Evolutionary conservation across 257 asterid genomes (phyloP).

Genomic region (Jasminum sambac): DNA sequence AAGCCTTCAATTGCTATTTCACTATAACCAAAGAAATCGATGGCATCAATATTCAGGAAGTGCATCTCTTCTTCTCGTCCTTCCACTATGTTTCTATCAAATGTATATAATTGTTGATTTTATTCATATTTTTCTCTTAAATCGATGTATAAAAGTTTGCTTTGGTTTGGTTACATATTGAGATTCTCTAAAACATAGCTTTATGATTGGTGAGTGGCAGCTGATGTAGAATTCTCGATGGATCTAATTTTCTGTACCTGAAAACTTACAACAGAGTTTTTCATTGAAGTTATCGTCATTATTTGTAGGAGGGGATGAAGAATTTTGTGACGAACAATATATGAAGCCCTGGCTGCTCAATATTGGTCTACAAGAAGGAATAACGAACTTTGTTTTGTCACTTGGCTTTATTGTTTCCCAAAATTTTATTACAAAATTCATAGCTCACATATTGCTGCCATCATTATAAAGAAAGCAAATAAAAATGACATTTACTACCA

Average conservation of each 20-base stretch:
- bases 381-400: constrained; percentile 30
- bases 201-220: neutral
- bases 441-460: neutral
- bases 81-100: too few species aligned
- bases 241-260: neutral
- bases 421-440: neutral
- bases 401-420: neutral
- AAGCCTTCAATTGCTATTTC: too few species aligned
- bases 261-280: constrained; percentile 6
- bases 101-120: too few species aligned
- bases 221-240: constrained; percentile 1
- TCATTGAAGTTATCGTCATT: constrained; percentile 4
- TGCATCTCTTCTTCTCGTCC: too few species aligned
- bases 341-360: constrained; percentile 89
- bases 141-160: too few species aligned
- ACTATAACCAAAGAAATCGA: too few species aligned
- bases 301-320: constrained; percentile 69
- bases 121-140: too few species aligned
- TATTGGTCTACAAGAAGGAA: constrained; percentile 68
- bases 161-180: too few species aligned
- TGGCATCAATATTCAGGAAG: too few species aligned
- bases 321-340: constrained; percentile 63
- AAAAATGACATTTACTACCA: neutral
- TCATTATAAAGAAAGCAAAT: neutral
- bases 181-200: neutral